Percentiles rank a stretch among this genome's conserved stretches.
Conservation (phyloP, 305 asterid species). For the Rubia peregrina region DNA sequence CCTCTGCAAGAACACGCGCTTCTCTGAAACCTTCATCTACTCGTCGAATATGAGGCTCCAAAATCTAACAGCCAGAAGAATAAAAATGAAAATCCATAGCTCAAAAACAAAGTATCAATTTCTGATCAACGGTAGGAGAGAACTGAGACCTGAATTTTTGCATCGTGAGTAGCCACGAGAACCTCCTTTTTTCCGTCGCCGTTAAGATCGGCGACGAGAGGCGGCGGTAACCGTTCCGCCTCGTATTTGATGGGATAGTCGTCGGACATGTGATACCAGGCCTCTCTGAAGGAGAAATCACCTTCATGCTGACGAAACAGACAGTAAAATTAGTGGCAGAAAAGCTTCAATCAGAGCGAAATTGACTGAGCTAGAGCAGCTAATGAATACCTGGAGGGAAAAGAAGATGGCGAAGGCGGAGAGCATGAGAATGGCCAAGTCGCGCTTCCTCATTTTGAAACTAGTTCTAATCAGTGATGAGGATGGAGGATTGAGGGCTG, state of each 20-base stretch:
- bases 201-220: constrained; percentile 86
- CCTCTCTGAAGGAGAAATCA: constrained; percentile 91
- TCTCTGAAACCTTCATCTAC: constrained; percentile 90
- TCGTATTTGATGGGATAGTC: constrained; percentile 90
- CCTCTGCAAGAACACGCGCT: constrained; percentile 74
- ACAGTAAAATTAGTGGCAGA: neutral
- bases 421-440: constrained; percentile 84
- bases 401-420: constrained; percentile 97
- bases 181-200: constrained; percentile 93
- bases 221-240: constrained; percentile 94
- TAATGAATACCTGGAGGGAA: constrained; percentile 69
- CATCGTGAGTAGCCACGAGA: constrained; percentile 93
- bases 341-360: neutral
- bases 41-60: constrained; percentile 82
- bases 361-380: neutral
- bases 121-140: neutral
- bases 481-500: neutral
- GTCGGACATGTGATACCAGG: constrained; percentile 86
- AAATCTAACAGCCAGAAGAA: constrained; percentile 41
- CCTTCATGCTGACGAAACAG: constrained; percentile 64
- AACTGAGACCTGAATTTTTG: constrained; percentile 62
- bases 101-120: neutral
- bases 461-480: constrained; percentile 4
- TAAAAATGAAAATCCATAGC: neutral
- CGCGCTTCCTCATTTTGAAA: constrained; percentile 79